Evolutionary conservation across 176 grass and related monocot species (phyloP).

Genomic region (Aegilops bicornis): DNA sequence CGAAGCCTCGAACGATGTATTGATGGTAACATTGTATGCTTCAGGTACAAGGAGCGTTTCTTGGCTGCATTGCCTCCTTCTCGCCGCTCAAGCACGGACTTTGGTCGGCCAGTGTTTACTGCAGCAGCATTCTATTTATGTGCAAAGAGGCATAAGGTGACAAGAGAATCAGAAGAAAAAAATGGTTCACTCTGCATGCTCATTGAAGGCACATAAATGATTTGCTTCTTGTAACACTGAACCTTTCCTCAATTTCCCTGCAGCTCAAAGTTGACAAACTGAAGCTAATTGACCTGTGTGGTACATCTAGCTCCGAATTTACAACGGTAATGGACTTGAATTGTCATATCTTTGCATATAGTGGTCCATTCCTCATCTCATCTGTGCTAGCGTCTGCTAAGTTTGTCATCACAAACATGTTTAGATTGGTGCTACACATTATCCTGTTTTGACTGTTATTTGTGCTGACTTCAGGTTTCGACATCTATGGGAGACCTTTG

Average conservation of each 20-base stretch:
- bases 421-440: background rate
- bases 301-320: constrained; percentile 89
- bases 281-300: constrained; percentile 85
- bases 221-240: constrained; percentile 17
- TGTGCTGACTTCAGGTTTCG: constrained; percentile 54
- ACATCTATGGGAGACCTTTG: constrained; percentile 95
- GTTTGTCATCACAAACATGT: background rate
- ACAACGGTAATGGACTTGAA: constrained; percentile 48
- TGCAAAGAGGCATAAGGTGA: constrained; percentile 91
- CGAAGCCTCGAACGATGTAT: background rate
- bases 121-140: constrained; percentile 93
- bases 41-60: constrained; percentile 89
- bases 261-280: constrained; percentile 96
- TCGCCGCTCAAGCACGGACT: constrained; percentile 74
- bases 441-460: constrained; percentile 30
- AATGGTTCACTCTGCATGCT: background rate
- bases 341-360: background rate
- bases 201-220: background rate
- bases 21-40: background rate
- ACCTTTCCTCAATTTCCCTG: background rate
- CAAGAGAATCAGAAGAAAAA: background rate
- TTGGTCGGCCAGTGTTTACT: constrained; percentile 80
- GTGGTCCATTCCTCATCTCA: background rate
- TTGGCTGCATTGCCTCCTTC: constrained; percentile 75
- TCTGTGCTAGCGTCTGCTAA: background rate